Percentiles rank a stretch among this genome's conserved stretches.
These are phyloP conservation scores for Ogataea methanolica DNA, from an alignment of 805 yeast species.

Conservation along the genomic window DNA sequence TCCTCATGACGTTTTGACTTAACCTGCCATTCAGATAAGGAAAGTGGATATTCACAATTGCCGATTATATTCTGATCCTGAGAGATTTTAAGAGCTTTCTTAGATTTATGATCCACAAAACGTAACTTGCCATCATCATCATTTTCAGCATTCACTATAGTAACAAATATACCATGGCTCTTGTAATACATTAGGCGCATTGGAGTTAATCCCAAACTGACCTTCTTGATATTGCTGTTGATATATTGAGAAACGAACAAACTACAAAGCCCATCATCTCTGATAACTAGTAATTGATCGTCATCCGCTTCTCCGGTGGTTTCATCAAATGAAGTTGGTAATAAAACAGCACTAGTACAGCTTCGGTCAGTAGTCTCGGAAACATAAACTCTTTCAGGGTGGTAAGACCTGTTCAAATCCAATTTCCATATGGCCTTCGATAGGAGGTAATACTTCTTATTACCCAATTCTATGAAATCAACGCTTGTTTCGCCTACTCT, in stretches of 20 bases:
- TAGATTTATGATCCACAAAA: conserved; percentile 22
- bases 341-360: conserved; percentile 11
- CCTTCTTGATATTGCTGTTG: conserved; percentile 18
- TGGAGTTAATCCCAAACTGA: conserved; percentile 24
- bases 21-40: conserved; percentile 33
- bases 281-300: conserved; percentile 22
- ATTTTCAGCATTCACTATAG: conserved; percentile 9
- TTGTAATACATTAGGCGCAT: conserved; percentile 23
- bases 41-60: conserved; percentile 24
- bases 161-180: conserved; percentile 18
- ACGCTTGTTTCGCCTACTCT: conserved; percentile 19
- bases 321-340: conserved; percentile 3
- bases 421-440: conserved; percentile 27
- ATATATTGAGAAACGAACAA: conserved; percentile 12
- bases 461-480: conserved; percentile 9
- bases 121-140: conserved; percentile 10
- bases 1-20: conserved; percentile 12
- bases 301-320: conserved; percentile 4
- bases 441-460: conserved; percentile 11
- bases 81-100: conserved; percentile 3
- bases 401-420: conserved; percentile 16
- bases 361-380: conserved; percentile 21
- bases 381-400: conserved; percentile 24
- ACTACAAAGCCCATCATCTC: conserved; percentile 32
- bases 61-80: conserved; percentile 7